Evolutionary conservation across 352 stramenopile species (phyloP), one percentile per base, ranked within the genome.

Genomic region (Globisporangium emineosum): DNA sequence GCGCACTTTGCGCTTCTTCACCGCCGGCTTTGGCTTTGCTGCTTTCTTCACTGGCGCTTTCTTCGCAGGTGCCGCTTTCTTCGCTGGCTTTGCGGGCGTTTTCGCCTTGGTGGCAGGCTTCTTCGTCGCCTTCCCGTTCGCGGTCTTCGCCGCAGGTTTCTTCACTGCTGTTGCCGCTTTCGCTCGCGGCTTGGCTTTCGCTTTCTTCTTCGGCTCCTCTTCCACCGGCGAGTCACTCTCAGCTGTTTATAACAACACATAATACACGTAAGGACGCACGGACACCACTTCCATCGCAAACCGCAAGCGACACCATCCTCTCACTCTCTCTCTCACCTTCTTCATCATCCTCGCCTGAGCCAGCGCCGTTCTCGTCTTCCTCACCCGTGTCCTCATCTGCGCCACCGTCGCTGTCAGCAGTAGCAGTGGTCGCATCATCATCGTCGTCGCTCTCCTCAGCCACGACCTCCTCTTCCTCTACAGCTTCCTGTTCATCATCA

Each of bases 1-100:
- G n/a, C 78, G 75, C 25, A 42, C 54, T 67, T 90, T 90, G 33
- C 81, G 84, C 68, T 87, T 88, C 30, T 85, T 72, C 40, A 52
- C 45, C 45, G 12, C 40, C 6, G 40, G 40, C 40, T 47, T 72
- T 53, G 42, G 76, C 52, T 32, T 33, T 5, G 52, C 60, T 53
- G 59, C 49, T 27, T 61, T 59, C 50, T 54, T 66, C 29, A 21
- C 23, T 32, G 32, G 27, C 33, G 40, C 40, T 21, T 47, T 51
- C 21, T 70, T 43, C n/a, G 21, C 32, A 12, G 23, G 42, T 2
- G 43, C 5, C 17, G 17, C 17, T 47, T 47, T 33, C 29, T 54
- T 62, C n/a, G 17, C 17, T 35, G 51, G 19, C 19, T 55, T 55
- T n/a, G 49, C 25, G 17, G n/a, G 8, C 8, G 33, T 17, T 19